phyloP scores from a whole-genome alignment of 2,329 filamentous ascomycete species.

The Diaporthe sp. region DNA sequence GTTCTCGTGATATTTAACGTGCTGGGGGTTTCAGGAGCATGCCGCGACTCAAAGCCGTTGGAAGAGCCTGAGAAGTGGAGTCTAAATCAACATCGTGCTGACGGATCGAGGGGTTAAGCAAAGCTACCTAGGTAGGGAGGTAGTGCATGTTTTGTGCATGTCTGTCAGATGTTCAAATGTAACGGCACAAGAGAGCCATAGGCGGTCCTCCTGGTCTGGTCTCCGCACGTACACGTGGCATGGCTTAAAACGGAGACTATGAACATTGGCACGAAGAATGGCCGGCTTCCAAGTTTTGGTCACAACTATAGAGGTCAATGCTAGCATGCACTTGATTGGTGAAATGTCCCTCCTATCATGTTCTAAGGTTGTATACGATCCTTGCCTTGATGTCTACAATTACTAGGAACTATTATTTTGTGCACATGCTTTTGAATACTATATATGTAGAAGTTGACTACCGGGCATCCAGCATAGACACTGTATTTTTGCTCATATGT shows the following conservation, averaged over 20 bases:
- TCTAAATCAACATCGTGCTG: not conserved
- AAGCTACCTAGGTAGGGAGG: not conserved
- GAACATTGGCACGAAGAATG: not conserved
- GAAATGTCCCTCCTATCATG: too few species aligned
- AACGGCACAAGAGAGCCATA: not conserved
- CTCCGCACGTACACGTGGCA: slow-evolving; percentile 4
- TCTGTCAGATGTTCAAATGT: not conserved
- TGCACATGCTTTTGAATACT: too few species aligned
- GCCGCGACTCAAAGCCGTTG: not conserved
- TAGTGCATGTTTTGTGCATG: not conserved
- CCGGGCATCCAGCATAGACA: too few species aligned
- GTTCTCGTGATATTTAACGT: not conserved
- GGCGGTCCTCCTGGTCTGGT: too few species aligned
- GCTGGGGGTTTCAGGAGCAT: not conserved
- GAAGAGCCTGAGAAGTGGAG: not conserved
- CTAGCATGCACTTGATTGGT: not conserved
- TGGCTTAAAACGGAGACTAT: not conserved
- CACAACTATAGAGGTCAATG: not conserved
- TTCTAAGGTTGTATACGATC: too few species aligned
- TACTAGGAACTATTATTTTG: too few species aligned
- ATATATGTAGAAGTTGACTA: too few species aligned
- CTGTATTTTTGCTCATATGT: too few species aligned
- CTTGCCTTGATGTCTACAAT: too few species aligned
- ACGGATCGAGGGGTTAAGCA: not conserved
- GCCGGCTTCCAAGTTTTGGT: not conserved